Conservation (phyloP, 768 basidiomycete genomes). For the Dacryopinax spathularia region DNA sequence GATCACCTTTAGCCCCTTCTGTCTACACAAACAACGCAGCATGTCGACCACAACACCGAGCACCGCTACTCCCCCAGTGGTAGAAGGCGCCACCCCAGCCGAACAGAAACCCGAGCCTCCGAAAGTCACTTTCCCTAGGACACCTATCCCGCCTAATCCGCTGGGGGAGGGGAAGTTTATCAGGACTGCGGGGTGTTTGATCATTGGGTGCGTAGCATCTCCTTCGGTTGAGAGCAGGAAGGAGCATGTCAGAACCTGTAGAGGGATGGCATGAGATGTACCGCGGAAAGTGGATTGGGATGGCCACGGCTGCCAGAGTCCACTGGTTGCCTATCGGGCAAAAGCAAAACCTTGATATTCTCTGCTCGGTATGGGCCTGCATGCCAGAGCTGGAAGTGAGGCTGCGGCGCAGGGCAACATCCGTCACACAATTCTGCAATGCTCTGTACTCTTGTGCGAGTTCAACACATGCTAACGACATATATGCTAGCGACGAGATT, state of each 20-base stretch:
- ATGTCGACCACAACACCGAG: background rate
- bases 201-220: slow-evolving; percentile 55
- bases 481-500: slow-evolving; percentile 75
- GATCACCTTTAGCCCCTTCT: background rate
- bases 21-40: background rate
- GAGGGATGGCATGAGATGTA: too few species aligned
- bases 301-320: too few species aligned
- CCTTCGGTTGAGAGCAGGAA: too few species aligned
- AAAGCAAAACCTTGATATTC: too few species aligned
- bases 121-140: slow-evolving; percentile 16
- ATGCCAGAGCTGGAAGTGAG: background rate
- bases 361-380: background rate
- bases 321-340: too few species aligned
- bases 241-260: too few species aligned
- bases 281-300: too few species aligned
- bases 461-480: too few species aligned
- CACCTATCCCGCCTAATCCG: slow-evolving; percentile 48
- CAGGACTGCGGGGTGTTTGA: slow-evolving; percentile 54
- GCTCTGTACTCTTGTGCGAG: too few species aligned
- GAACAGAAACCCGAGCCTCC: background rate
- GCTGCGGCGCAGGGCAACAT: too few species aligned
- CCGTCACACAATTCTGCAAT: too few species aligned
- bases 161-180: slow-evolving; percentile 59
- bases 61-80: background rate
- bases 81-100: background rate